Base-by-base conservation (phyloP, 176 grass and related monocot genomes). In the Oropetium thomaeum region DNA sequence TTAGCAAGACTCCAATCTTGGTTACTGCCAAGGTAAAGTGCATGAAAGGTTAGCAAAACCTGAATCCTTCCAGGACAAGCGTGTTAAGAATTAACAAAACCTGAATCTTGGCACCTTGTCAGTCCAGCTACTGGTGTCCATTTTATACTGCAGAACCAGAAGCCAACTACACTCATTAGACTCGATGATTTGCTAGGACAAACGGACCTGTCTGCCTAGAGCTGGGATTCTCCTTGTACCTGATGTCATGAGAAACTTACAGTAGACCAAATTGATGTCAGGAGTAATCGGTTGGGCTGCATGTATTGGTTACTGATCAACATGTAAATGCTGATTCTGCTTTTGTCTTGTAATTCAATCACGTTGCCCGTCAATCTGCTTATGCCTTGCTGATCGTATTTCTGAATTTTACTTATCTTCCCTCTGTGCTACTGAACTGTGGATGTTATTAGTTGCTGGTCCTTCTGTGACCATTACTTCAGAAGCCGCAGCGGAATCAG, bases 61-160 rank as follows among this genome's bases (percentile, higher is more conserved):
- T 25, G 73, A 62, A 76, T 76, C 38, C 64, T 86, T 52, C 8
- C 81, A 71, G 61, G 89, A 83, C 60, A 88, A 84, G 60, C 81
- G 81, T 25, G 60, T 81, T 77, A 89, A 71, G 48, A 83, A 53
- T 75, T 73, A 73, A 68, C 0, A 23, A 63, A 70, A 43, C 52
- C 41, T 69, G 67, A 31, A 25, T 52, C 42, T 70, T 61, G 48
- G 33, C 2, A 29, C 39, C 29, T 54, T 57, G 30, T 79, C 54
- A 53, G 62, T 54, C 69, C 52, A 78, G 73, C 61, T 42, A 45
- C 80, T 69, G 75, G 80, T 68, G 75, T 74, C 80, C 86, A 79
- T 88, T 83, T 88, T 88, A 79, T 70, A 79, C 55, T 25, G 80
- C 69, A 53, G 75, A 88, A 69, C 85, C 80, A 79, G 69, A 69